Evolutionary conservation across 495 filamentous ascomycete species (phyloP), one percentile per base, ranked within the genome.

Genomic region (Articulospora tetracladia): DNA sequence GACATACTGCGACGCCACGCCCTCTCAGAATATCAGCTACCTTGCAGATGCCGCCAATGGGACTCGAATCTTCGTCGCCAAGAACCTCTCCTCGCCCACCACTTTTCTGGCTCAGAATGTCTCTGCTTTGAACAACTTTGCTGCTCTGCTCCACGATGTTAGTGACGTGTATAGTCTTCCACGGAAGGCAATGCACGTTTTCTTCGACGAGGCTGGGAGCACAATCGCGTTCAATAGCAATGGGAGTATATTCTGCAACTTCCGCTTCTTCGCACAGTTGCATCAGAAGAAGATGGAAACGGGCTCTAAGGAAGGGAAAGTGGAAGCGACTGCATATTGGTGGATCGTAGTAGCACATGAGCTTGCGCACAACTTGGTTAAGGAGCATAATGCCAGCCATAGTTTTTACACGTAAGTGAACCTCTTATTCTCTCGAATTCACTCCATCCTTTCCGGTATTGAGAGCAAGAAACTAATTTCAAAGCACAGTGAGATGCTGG

Each of bases 151-250:
- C 12, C 71, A 81, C 53, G 89, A 92, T 1, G 78, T 89, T 10
- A 87, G 80, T 6, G 77, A 74, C 1, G 79, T 95, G 23, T 97
- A 95, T 70, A 76, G 80, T 12, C 76, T 97, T 26, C 67, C 77
- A 1, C 69, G 74, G 11, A 74, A 81, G 39, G 76, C 78, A 24
- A 62, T 97, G 46, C 92, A 95, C 69, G 87, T 98, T 60, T 97
- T 92, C 78, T 92, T 91, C 63, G 92, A 97, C 61, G 82, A 87
- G 20, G 73, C 76, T 10, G 87, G 90, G 10, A 81, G 79, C 62
- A 91, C 92, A 1, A 96, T 99, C 60, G 94, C 95, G 0, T 99
- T 99, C 80, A 99, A 98, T 68, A 77, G 78, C 23, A 80, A 80
- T 41, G 92, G 93, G 49, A 88, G 86, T 64, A 82, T 98, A 30